These are phyloP conservation scores for Mycotypha africana DNA, from an alignment of 371 early-diverging fungal species.

Conservation along the genomic window DNA sequence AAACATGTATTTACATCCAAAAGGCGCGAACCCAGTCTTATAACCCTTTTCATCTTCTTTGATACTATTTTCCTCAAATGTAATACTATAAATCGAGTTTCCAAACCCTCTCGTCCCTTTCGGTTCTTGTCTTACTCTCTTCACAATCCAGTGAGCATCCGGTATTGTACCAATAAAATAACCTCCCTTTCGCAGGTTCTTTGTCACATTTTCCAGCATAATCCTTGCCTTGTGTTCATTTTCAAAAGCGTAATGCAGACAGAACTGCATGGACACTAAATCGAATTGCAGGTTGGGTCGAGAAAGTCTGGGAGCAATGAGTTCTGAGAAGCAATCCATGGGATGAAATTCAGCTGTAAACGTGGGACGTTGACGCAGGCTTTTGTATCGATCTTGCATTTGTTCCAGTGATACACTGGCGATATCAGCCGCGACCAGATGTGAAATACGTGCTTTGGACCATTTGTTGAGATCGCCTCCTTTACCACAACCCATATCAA, in stretches of 20 bases:
- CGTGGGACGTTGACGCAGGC: conserved; percentile 44
- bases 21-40: conserved; percentile 48
- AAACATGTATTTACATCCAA: conserved; percentile 91
- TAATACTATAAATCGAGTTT: conserved; percentile 80
- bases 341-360: conserved; percentile 74
- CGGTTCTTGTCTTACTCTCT: conserved; percentile 31
- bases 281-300: conserved; percentile 64
- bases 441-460: conserved; percentile 64
- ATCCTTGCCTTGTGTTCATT: conserved; percentile 73
- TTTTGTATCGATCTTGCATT: conserved; percentile 70
- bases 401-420: conserved; percentile 91
- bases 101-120: conserved; percentile 56
- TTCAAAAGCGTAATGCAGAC: conserved; percentile 97
- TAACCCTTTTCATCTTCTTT: conserved; percentile 9
- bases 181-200: conserved; percentile 78
- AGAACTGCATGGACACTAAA: conserved; percentile 94
- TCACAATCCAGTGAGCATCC: conserved; percentile 85
- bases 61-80: conserved; percentile 67
- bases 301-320: conserved; percentile 51
- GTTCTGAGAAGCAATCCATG: conserved; percentile 77
- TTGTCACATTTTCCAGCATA: conserved; percentile 81
- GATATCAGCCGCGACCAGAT: conserved; percentile 87
- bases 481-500: conserved; percentile 98
- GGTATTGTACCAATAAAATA: conserved; percentile 94
- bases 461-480: conserved; percentile 99